These are phyloP conservation scores for Boletus rubroflammeus DNA, from an alignment of 768 basidiomycete genomes.

Conservation along the genomic window DNA sequence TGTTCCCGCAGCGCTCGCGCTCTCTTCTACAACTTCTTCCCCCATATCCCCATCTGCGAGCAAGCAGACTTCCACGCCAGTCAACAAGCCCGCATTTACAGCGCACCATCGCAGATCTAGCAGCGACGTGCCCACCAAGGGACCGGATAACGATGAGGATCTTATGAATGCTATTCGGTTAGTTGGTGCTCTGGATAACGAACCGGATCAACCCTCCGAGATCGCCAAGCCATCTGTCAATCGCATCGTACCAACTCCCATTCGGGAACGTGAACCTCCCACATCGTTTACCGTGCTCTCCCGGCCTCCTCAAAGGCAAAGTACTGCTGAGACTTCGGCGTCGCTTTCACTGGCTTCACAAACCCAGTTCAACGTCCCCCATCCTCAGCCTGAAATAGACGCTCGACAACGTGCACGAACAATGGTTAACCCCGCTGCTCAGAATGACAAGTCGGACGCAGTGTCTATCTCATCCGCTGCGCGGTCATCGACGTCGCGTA, in stretches of 20 bases:
- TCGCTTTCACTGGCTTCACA: slow-evolving; percentile 14
- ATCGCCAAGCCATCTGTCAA: slow-evolving; percentile 4
- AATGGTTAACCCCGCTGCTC: slow-evolving; percentile 2
- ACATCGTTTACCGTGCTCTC: slow-evolving; percentile 63
- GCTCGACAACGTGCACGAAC: slow-evolving; percentile 14
- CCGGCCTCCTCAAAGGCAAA: slow-evolving; percentile 43
- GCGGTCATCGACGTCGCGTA: slow-evolving; percentile 21
- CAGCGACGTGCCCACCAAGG: slow-evolving; percentile 12
- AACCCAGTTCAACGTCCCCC: not conserved
- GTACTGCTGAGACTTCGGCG: slow-evolving; percentile 12
- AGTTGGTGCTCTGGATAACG: slow-evolving; percentile 27
- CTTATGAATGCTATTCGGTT: slow-evolving; percentile 31
- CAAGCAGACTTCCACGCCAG: slow-evolving; percentile 3
- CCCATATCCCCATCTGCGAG: slow-evolving; percentile 14
- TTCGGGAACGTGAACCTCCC: slow-evolving; percentile 51
- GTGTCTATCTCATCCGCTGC: slow-evolving; percentile 23
- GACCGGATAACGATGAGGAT: slow-evolving; percentile 26
- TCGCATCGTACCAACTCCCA: slow-evolving; percentile 49
- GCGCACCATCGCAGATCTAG: slow-evolving; percentile 18
- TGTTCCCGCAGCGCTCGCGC: slow-evolving; percentile 24
- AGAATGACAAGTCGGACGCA: slow-evolving; percentile 28
- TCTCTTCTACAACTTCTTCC: slow-evolving; percentile 19
- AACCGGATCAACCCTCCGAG: slow-evolving; percentile 12
- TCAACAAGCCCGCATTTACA: not conserved
- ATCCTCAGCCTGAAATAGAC: slow-evolving; percentile 11